Evolutionary conservation across 2,329 filamentous ascomycete species (phyloP).

Genomic region (Cryphonectria parasitica): DNA sequence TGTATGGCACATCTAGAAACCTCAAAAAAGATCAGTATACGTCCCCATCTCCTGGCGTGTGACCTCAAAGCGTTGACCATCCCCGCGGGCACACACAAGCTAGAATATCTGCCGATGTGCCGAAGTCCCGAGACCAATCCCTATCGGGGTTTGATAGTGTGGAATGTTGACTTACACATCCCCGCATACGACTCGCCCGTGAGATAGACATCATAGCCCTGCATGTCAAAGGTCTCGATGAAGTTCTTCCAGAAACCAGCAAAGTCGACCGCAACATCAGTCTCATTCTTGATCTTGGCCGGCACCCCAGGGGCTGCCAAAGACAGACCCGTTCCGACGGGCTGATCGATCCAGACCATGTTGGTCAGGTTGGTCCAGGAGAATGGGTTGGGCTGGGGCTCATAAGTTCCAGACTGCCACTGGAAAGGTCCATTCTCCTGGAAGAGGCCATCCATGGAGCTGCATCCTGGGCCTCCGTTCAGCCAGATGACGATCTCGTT

Average conservation of each 20-base stretch:
- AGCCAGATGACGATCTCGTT: constrained; percentile 68
- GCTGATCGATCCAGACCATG: constrained; percentile 73
- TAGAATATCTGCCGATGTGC: background rate
- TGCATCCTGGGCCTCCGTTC: constrained; percentile 60
- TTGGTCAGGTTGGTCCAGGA: constrained; percentile 74
- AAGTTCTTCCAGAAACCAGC: constrained; percentile 77
- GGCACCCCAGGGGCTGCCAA: constrained; percentile 53
- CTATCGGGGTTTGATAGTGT: background rate
- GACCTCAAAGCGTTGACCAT: background rate
- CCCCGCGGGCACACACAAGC: background rate
- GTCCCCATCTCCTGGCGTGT: background rate
- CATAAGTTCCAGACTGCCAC: constrained; percentile 68
- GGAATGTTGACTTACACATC: constrained; percentile 38
- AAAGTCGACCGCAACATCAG: constrained; percentile 68
- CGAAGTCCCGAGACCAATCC: background rate
- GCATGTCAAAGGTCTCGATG: constrained; percentile 65
- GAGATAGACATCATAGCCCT: constrained; percentile 68
- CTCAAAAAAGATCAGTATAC: background rate
- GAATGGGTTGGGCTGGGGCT: constrained; percentile 66
- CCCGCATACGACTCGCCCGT: constrained; percentile 68
- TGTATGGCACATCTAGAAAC: constrained; percentile 60
- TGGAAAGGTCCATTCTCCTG: constrained; percentile 74
- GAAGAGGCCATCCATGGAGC: constrained; percentile 66
- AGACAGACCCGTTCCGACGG: constrained; percentile 65
- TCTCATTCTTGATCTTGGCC: constrained; percentile 62